Base-by-base conservation (phyloP, 371 early-diverging fungal species). In the Nematocida major region DNA sequence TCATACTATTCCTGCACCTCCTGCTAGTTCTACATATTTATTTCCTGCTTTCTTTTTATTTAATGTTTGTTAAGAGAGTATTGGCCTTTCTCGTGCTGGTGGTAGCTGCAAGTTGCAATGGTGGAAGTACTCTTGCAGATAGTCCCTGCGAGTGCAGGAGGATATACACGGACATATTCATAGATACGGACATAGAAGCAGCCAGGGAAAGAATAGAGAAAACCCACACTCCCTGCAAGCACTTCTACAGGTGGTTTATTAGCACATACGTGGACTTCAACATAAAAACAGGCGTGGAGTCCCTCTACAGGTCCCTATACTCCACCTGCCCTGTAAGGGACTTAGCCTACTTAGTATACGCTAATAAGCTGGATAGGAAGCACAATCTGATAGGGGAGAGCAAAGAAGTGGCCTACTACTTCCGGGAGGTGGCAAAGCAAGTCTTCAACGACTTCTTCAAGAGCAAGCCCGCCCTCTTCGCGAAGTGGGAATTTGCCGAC, bases 241-340 rank as follows among this genome's bases (percentile, higher is more conserved):
- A 73, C 65, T 63, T 73, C 30, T 73, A 73, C 50, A 38, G 9
- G 5, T 73, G 59, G 70, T 73, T 73, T 63, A 57, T 65, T 9
- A 13, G 7, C 22, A 61, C 26, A 11, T 73, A 73, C 38, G 20
- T 69, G 15, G 40, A 53, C 34, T 28, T 73, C 9, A 42, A 73
- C 48, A 40, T 26, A n/a, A 59, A 63, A 45, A 45, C 28, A 20
- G 32, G 40, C 0, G 40, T 63, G 5, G 59, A 73, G 66, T 61
- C 62, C 11, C 50, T 73, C 5, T 26, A 34, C 5, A 62, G 32
- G 22, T 61, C 76, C 20, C 24, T 63, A 1, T 18, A 63, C 43
- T 40, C 76, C 15, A 51, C 59, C 4, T 73, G 76, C 45, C 30
- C 20, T 9, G 40, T 39, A 7, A 73, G 51, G 39, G 45, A 63